Evolutionary conservation across 169 alveolate species (phyloP).

Genomic region (Plasmodium inui): DNA sequence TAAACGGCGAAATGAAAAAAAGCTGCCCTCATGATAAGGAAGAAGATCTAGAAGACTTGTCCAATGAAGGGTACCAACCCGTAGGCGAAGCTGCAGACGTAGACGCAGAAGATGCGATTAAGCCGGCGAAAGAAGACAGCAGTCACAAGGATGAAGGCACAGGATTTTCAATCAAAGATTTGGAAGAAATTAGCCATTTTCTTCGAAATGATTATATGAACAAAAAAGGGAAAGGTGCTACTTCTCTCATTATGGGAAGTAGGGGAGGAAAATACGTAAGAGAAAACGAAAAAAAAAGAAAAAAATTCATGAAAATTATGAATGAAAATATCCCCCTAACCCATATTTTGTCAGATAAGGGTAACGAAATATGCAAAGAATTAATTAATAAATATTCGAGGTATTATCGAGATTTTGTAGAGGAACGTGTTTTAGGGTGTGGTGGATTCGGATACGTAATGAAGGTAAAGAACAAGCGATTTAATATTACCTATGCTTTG

Average conservation of each 20-base stretch:
- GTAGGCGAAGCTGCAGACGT: not conserved
- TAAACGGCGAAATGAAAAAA: not conserved
- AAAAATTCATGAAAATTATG: constrained; percentile 38
- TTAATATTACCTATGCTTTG: constrained; percentile 84
- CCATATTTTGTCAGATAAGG: constrained; percentile 28
- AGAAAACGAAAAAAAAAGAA: constrained; percentile 52
- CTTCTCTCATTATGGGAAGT: not conserved
- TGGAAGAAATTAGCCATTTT: constrained; percentile 41
- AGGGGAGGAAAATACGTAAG: constrained; percentile 9
- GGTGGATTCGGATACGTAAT: constrained; percentile 90
- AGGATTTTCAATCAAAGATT: constrained; percentile 22
- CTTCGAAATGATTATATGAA: constrained; percentile 25
- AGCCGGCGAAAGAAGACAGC: not conserved
- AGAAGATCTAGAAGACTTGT: not conserved
- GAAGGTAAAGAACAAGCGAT: constrained; percentile 82
- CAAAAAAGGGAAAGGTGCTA: not conserved
- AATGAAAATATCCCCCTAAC: constrained; percentile 61
- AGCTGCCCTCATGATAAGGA: not conserved
- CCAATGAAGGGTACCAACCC: not conserved
- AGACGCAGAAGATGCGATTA: not conserved
- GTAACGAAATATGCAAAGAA: constrained; percentile 64
- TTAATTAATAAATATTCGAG: constrained; percentile 78
- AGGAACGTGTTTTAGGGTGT: constrained; percentile 85
- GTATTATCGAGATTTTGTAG: constrained; percentile 84
- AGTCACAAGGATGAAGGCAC: not conserved